Conservation (phyloP, 2,329 filamentous ascomycete species). For the Aspergillus pseudonomiae region DNA sequence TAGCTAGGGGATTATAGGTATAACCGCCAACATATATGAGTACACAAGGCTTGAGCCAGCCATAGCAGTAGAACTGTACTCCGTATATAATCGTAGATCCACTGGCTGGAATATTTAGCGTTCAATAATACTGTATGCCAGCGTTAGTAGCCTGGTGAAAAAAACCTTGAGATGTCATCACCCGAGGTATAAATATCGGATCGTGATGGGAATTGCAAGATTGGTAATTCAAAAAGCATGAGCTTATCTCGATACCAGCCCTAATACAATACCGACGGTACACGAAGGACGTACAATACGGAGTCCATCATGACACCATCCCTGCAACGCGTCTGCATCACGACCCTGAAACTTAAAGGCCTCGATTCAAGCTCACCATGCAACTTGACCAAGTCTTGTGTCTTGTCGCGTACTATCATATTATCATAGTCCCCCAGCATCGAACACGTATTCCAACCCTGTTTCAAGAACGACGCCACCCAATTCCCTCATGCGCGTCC, state of each 20-base stretch:
- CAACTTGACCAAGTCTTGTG: background rate
- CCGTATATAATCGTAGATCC: background rate
- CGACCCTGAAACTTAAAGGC: conserved; percentile 8
- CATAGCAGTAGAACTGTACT: background rate
- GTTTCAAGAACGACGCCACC: conserved; percentile 14
- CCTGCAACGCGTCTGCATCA: conserved; percentile 26
- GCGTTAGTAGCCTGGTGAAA: background rate
- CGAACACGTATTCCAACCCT: conserved; percentile 13
- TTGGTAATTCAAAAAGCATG: background rate
- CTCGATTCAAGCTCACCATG: background rate
- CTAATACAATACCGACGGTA: background rate
- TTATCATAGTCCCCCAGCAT: background rate
- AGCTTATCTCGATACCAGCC: background rate
- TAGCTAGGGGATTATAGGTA: background rate
- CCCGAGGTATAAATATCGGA: background rate
- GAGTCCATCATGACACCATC: conserved; percentile 9
- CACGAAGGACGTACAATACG: background rate
- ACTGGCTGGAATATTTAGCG: background rate
- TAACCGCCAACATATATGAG: background rate
- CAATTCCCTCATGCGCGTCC: conserved; percentile 3
- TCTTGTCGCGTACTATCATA: conserved; percentile 10
- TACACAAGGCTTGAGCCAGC: no score
- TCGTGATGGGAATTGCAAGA: no score
- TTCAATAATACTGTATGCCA: background rate
- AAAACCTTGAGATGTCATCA: background rate